These are phyloP conservation scores for Paraleonurus japonicus DNA, from an alignment of 257 asterid species.

Conservation along the genomic window DNA sequence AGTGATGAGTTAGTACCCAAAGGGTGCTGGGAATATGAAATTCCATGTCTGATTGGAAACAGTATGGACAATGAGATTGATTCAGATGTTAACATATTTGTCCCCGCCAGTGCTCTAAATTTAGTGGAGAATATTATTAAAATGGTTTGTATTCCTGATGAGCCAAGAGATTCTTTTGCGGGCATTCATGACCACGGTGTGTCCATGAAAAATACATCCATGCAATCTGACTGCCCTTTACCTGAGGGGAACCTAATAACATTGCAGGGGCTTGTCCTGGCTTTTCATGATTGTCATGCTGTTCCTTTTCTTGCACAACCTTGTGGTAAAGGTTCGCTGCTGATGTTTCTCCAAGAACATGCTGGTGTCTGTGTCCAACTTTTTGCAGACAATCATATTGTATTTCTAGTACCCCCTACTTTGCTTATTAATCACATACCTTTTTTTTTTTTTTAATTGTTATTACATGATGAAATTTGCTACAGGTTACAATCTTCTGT, in stretches of 20 bases:
- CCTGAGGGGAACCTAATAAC: conserved; percentile 72
- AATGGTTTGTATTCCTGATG: conserved; percentile 21
- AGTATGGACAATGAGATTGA: conserved; percentile 25
- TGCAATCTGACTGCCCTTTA: conserved; percentile 44
- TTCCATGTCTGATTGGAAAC: conserved; percentile 27
- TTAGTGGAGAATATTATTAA: conserved; percentile 42
- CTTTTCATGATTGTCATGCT: conserved; percentile 49
- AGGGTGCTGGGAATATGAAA: conserved; percentile 28
- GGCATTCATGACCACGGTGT: conserved; percentile 23
- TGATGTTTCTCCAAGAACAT: conserved; percentile 42
- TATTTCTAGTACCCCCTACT: conserved; percentile 31
- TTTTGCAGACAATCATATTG: conserved; percentile 43
- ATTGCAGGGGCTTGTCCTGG: conserved; percentile 59
- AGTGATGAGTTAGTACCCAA: conserved; percentile 30
- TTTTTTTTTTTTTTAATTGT: conserved; percentile 7
- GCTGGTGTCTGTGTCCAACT: conserved; percentile 63
- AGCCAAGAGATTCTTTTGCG: conserved; percentile 30
- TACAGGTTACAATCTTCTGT: conserved; percentile 64
- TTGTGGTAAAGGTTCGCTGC: conserved; percentile 28
- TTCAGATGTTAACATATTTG: conserved; percentile 48
- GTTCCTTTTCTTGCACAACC: conserved; percentile 38
- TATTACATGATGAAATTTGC: conserved; percentile 27
- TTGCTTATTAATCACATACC: conserved; percentile 8
- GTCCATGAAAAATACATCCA: conserved; percentile 29
- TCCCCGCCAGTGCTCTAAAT: conserved; percentile 44